Conservation (phyloP, 345 rosid genomes). For the Lepidium didymum region DNA sequence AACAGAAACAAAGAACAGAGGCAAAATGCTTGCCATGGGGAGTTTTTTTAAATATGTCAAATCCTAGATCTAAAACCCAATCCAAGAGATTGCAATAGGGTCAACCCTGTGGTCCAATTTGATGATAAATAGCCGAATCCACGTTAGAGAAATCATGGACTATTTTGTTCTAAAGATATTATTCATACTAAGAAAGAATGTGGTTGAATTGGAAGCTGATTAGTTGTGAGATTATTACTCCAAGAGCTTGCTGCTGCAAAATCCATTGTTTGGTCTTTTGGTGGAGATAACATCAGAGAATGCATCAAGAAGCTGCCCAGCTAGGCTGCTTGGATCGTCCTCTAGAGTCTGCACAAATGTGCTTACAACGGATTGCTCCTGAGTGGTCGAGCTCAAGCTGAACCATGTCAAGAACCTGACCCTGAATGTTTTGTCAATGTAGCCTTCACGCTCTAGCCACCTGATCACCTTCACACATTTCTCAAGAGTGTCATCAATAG, state of each 20-base stretch:
- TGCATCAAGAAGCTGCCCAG: conserved; percentile 81
- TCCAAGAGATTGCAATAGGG: not conserved
- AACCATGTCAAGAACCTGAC: conserved; percentile 90
- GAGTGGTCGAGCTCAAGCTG: conserved; percentile 74
- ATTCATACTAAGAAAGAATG: conserved; percentile 20
- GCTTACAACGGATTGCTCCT: conserved; percentile 83
- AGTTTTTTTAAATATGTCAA: not conserved
- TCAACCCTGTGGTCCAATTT: conserved; percentile 17
- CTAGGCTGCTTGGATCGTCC: conserved; percentile 87
- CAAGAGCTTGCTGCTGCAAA: conserved; percentile 34
- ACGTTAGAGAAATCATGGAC: conserved; percentile 24
- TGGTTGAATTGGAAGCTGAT: conserved; percentile 8
- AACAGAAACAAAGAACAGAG: conserved; percentile 11
- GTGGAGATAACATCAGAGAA: conserved; percentile 67
- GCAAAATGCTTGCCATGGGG: conserved; percentile 14
- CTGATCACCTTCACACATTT: conserved; percentile 75
- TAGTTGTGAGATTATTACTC: conserved; percentile 9
- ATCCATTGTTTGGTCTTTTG: conserved; percentile 63
- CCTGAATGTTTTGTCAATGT: conserved; percentile 71
- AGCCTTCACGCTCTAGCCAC: conserved; percentile 77
- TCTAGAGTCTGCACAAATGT: conserved; percentile 75
- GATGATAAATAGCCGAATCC: conserved; percentile 17
- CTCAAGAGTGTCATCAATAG: conserved; percentile 79
- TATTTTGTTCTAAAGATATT: conserved; percentile 6
- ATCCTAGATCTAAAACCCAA: conserved; percentile 11